phyloP scores from a whole-genome alignment of 2,329 filamentous ascomycete species.

The Pestalotiopsis sp. region DNA sequence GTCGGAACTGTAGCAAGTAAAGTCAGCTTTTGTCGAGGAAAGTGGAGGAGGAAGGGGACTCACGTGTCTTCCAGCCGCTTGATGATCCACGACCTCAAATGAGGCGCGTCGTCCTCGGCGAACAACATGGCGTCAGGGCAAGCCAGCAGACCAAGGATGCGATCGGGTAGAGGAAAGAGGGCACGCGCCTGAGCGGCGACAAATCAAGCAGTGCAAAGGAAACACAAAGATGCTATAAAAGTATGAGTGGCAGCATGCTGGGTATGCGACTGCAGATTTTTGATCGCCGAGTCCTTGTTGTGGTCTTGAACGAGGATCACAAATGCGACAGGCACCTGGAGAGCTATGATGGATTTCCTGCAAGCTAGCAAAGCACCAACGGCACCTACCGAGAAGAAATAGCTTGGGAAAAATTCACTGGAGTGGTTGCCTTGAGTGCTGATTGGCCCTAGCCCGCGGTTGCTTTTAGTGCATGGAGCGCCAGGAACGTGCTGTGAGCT shows the following conservation, averaged over 20 bases:
- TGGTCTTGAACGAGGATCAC: neutral
- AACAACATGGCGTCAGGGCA: constrained; percentile 57
- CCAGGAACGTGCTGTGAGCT: neutral
- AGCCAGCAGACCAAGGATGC: neutral
- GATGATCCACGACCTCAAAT: constrained; percentile 77
- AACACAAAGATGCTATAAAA: neutral
- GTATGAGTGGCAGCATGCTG: neutral
- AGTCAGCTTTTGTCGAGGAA: constrained; percentile 13
- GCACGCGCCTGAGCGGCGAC: neutral
- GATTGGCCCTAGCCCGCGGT: constrained; percentile 4
- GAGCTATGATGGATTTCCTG: neutral
- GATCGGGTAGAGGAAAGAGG: constrained; percentile 12
- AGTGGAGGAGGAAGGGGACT: constrained; percentile 5
- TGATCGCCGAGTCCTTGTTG: neutral
- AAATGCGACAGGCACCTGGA: neutral
- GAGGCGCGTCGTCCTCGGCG: constrained; percentile 60
- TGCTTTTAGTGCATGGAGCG: neutral
- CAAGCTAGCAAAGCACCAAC: constrained; percentile 1
- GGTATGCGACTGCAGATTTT: neutral
- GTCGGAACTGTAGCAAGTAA: constrained; percentile 61
- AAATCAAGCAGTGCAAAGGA: neutral
- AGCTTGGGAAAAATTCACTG: constrained; percentile 1
- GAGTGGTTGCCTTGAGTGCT: neutral
- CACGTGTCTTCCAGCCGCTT: constrained; percentile 76
- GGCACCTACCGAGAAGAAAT: neutral